These are phyloP conservation scores for Daldinia grandis DNA, from an alignment of 495 filamentous ascomycete genomes.

Conservation along the genomic window DNA sequence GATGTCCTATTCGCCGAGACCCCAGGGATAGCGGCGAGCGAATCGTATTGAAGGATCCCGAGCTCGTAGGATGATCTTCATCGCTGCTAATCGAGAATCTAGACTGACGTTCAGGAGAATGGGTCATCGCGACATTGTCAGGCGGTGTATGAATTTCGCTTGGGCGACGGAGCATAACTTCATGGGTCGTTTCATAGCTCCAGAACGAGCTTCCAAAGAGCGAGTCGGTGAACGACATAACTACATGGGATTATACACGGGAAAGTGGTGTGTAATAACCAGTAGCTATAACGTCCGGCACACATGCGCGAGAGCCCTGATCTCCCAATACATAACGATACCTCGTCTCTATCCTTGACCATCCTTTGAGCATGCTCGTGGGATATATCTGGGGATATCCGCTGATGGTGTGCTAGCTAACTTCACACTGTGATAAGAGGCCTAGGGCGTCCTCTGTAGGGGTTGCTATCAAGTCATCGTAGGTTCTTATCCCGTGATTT, in stretches of 20 bases:
- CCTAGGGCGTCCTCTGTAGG: slow-evolving; percentile 4
- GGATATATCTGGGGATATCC: slow-evolving; percentile 35
- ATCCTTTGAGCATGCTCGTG: not conserved
- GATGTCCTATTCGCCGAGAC: not conserved
- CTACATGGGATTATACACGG: not conserved
- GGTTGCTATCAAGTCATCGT: not conserved
- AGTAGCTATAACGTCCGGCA: not conserved
- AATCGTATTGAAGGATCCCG: slow-evolving; percentile 11
- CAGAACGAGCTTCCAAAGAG: slow-evolving; percentile 35
- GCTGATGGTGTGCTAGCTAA: slow-evolving; percentile 20
- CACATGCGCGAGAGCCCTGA: slow-evolving; percentile 1
- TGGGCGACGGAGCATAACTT: slow-evolving; percentile 28
- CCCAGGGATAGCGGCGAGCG: slow-evolving; percentile 9
- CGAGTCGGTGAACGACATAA: slow-evolving; percentile 34
- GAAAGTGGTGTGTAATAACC: not conserved
- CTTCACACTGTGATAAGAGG: not conserved
- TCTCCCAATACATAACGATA: slow-evolving; percentile 17
- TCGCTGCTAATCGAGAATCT: slow-evolving; percentile 40
- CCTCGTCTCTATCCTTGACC: not conserved
- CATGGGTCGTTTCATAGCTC: slow-evolving; percentile 27
- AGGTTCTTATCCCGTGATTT: not conserved
- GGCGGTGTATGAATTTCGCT: slow-evolving; percentile 15
- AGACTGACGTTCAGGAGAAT: slow-evolving; percentile 15
- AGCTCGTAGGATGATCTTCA: slow-evolving; percentile 19
- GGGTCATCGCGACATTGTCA: not conserved